Evolutionary conservation across 1,284 basidiomycete species (phyloP).

Genomic region (Papiliotrema fonsecae): DNA sequence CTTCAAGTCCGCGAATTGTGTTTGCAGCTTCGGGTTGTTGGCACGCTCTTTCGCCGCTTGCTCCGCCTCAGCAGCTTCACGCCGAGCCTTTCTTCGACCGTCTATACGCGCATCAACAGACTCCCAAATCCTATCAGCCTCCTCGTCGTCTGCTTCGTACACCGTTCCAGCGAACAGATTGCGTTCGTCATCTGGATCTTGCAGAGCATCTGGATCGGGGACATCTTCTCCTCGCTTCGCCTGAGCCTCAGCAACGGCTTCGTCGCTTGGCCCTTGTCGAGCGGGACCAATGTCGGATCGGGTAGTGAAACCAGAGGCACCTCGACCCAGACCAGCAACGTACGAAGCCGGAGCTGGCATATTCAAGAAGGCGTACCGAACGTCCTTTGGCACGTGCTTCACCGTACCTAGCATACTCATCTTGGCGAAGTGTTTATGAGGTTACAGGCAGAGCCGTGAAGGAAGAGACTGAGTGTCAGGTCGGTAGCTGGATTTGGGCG

Average conservation of each 20-base stretch:
- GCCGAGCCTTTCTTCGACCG: constrained; percentile 67
- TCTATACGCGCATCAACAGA: constrained; percentile 87
- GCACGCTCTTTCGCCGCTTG: constrained; percentile 42
- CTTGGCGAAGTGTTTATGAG: constrained; percentile 7
- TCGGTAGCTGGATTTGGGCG: neutral
- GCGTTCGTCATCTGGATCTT: constrained; percentile 96
- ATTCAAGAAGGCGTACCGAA: constrained; percentile 43
- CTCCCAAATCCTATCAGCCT: constrained; percentile 94
- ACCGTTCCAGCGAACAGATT: constrained; percentile 93
- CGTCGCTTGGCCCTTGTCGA: constrained; percentile 84
- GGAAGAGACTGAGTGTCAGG: neutral
- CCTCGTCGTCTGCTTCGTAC: constrained; percentile 96
- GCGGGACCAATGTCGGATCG: constrained; percentile 98
- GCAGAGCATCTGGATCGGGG: constrained; percentile 74
- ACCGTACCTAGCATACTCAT: constrained; percentile 45
- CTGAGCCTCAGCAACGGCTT: constrained; percentile 78
- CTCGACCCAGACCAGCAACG: constrained; percentile 93
- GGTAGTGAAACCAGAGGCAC: constrained; percentile 96
- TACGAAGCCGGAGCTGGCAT: constrained; percentile 84
- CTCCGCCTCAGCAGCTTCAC: constrained; percentile 45
- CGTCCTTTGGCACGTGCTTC: constrained; percentile 43
- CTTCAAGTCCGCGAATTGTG: constrained; percentile 88
- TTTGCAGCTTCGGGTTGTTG: constrained; percentile 49
- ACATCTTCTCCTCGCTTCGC: constrained; percentile 82
- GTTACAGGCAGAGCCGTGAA: constrained; percentile 3